Conservation (phyloP, 2,329 filamentous ascomycete genomes). For the Penicillium sclerotigenum region DNA sequence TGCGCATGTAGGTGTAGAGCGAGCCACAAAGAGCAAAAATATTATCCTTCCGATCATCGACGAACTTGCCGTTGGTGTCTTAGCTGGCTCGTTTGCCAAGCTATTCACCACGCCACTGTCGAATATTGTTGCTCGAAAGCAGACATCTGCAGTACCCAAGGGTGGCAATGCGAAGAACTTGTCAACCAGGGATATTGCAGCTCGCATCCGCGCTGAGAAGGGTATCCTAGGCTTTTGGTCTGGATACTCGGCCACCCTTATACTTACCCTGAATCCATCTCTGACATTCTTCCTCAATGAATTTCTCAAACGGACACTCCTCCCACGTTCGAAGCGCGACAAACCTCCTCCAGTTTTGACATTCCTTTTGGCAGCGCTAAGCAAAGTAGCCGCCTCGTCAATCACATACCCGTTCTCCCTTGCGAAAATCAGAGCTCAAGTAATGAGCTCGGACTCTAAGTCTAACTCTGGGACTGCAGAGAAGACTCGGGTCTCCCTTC, state of each 20-base stretch:
- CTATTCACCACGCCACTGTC: constrained; percentile 75
- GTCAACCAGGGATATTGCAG: constrained; percentile 57
- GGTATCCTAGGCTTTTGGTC: constrained; percentile 79
- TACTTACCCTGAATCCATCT: constrained; percentile 80
- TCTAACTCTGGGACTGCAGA: constrained; percentile 26
- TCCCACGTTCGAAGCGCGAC: constrained; percentile 53
- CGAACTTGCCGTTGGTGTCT: constrained; percentile 67
- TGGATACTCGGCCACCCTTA: constrained; percentile 75
- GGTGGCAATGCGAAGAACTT: constrained; percentile 2
- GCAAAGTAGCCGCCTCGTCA: constrained; percentile 72
- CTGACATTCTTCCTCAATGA: constrained; percentile 83
- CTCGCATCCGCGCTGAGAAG: constrained; percentile 64
- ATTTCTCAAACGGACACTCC: constrained; percentile 59
- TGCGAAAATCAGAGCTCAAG: constrained; percentile 76
- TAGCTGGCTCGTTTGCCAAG: constrained; percentile 72
- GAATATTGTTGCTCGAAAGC: constrained; percentile 78
- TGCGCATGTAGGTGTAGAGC: constrained; percentile 27
- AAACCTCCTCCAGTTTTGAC: constrained; percentile 55
- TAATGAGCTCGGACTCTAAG: constrained; percentile 31
- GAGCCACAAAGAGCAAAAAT: constrained; percentile 25
- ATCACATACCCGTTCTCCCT: constrained; percentile 83
- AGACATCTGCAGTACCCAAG: constrained; percentile 56
- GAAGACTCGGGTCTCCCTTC: constrained; percentile 9
- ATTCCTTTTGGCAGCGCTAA: constrained; percentile 69
- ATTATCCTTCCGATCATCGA: constrained; percentile 59